These are phyloP conservation scores for Cladophialophora yegresii DNA, from an alignment of 2,329 filamentous ascomycete genomes.

Conservation along the genomic window DNA sequence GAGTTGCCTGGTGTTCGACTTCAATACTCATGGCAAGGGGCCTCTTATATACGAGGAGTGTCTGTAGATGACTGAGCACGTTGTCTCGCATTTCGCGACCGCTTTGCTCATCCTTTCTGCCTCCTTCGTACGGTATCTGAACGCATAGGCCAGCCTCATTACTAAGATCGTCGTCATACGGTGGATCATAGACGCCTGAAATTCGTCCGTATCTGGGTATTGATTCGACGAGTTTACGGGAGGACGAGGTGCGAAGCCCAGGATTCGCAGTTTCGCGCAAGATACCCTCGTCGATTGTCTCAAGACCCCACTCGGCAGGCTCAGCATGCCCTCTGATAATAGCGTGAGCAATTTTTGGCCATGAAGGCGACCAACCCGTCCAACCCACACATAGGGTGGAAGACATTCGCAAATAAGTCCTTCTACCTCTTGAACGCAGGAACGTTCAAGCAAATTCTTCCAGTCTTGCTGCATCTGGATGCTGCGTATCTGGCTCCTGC, in stretches of 20 bases:
- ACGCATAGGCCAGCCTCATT: neutral
- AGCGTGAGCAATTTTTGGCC: neutral
- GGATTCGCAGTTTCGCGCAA: neutral
- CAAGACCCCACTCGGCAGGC: neutral
- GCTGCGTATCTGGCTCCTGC: neutral
- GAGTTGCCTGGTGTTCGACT: neutral
- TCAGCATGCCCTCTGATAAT: neutral
- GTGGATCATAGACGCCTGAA: constrained; percentile 14
- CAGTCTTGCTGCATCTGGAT: neutral
- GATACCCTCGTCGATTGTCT: neutral
- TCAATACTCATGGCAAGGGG: neutral
- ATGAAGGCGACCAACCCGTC: too few relatives aligned
- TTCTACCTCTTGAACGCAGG: too few relatives aligned
- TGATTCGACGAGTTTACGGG: neutral
- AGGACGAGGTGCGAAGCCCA: neutral
- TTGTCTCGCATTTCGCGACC: neutral
- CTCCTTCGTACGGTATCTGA: neutral
- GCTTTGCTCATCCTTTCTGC: neutral
- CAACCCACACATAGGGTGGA: too few relatives aligned
- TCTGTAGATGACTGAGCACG: neutral
- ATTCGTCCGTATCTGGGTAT: constrained; percentile 19
- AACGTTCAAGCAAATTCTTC: neutral
- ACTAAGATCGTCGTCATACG: constrained; percentile 9
- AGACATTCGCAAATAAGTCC: too few relatives aligned
- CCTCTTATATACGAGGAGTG: constrained; percentile 1